phyloP scores from a whole-genome alignment of 257 asterid species.

The Hygrophila difformis region DNA sequence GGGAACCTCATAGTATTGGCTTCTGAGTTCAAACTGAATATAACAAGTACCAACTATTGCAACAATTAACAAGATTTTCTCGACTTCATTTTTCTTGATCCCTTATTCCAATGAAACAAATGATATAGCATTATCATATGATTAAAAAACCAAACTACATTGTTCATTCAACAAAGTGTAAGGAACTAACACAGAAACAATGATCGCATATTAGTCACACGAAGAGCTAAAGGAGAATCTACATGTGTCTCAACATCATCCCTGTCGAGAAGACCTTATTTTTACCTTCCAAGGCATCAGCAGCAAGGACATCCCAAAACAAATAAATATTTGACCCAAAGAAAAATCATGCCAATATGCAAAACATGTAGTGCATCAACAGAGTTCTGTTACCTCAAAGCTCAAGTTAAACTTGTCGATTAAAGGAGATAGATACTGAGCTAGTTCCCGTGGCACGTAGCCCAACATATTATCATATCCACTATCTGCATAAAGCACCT shows the following conservation, averaged over 20 bases:
- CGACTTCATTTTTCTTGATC: too few relatives aligned
- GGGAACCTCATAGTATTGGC: too few relatives aligned
- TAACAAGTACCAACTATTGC: too few relatives aligned
- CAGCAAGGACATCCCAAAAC: background rate
- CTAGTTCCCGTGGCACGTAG: slow-evolving; percentile 75
- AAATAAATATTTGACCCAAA: slow-evolving; percentile 2
- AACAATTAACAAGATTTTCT: too few relatives aligned
- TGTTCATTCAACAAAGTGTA: too few relatives aligned
- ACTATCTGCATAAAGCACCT: slow-evolving; percentile 60
- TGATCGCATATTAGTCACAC: background rate
- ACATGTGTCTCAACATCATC: slow-evolving; percentile 2
- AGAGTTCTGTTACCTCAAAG: slow-evolving; percentile 52
- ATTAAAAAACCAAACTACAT: too few relatives aligned
- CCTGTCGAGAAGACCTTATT: slow-evolving; percentile 11
- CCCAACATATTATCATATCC: slow-evolving; percentile 52
- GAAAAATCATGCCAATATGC: slow-evolving; percentile 1
- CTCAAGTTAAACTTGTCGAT: slow-evolving; percentile 54
- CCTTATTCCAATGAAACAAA: too few relatives aligned
- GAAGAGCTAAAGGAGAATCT: background rate
- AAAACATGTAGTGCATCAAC: background rate
- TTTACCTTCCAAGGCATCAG: background rate
- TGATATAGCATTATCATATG: too few relatives aligned
- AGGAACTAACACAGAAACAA: background rate
- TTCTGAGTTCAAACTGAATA: too few relatives aligned
- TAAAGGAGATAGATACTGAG: slow-evolving; percentile 67